A percentile compares a stretch with the other conserved stretches of the same genome.
Evolutionary conservation across 768 basidiomycete species (phyloP).

Genomic region (Termitomyces sp.): DNA sequence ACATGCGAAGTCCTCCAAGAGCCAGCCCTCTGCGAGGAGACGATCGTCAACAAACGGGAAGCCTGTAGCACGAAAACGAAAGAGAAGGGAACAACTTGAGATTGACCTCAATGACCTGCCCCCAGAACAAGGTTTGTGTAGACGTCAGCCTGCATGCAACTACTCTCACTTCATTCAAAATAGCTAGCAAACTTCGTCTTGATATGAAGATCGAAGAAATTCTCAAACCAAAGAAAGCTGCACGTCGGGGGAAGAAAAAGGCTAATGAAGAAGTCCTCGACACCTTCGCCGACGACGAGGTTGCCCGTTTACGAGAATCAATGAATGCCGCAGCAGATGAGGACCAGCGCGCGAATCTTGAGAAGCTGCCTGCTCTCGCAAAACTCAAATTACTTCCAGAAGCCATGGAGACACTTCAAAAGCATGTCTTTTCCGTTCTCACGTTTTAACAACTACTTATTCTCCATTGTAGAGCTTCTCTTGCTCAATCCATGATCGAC

Average conservation of each 20-base stretch:
- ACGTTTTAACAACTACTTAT: constrained; percentile 7
- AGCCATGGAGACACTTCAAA: constrained; percentile 90
- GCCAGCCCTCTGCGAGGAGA: constrained; percentile 27
- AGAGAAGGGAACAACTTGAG: constrained; percentile 60
- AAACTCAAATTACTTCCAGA: constrained; percentile 86
- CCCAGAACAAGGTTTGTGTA: constrained; percentile 68
- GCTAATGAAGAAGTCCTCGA: constrained; percentile 82
- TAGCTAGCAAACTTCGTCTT: constrained; percentile 75
- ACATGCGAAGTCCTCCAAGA: constrained; percentile 24
- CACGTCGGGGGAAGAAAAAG: constrained; percentile 70
- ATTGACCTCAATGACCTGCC: constrained; percentile 67
- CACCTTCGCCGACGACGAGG: constrained; percentile 86
- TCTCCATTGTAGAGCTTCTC: constrained; percentile 57
- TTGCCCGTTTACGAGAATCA: constrained; percentile 80
- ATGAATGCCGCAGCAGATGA: constrained; percentile 88
- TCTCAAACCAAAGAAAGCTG: constrained; percentile 73
- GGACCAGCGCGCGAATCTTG: constrained; percentile 77
- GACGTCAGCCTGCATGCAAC: neutral
- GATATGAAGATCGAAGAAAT: constrained; percentile 88
- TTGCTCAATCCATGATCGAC: constrained; percentile 91
- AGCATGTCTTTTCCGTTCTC: constrained; percentile 51
- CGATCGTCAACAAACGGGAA: constrained; percentile 27
- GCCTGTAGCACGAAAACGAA: constrained; percentile 44
- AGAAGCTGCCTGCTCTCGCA: constrained; percentile 76
- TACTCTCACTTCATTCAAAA: neutral